These are phyloP conservation scores for Psidium friedrichsthalianum DNA, from an alignment of 345 rosid species.

Conservation along the genomic window DNA sequence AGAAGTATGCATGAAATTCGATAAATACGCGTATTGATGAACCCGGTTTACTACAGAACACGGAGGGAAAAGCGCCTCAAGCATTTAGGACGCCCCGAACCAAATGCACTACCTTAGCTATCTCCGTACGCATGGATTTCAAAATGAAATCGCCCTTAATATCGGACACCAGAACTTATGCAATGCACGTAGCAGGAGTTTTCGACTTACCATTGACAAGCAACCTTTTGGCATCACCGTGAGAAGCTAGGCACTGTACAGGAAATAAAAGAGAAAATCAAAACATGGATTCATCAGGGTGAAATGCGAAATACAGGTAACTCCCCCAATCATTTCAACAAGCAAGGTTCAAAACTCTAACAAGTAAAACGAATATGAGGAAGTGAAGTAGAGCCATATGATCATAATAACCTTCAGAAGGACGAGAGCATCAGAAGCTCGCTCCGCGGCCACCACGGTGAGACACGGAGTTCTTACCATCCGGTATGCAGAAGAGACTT, in stretches of 20 bases:
- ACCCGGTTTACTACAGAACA: not conserved
- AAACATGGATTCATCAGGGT: not conserved
- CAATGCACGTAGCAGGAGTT: not conserved
- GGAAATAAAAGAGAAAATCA: not conserved
- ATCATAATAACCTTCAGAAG: conserved; percentile 33
- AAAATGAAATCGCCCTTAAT: not conserved
- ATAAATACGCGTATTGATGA: not conserved
- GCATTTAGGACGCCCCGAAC: not conserved
- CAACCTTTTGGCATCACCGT: conserved; percentile 27
- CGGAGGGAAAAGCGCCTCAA: not conserved
- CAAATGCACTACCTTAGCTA: not conserved
- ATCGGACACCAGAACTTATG: not conserved
- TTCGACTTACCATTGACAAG: conserved; percentile 32
- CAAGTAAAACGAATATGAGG: not conserved
- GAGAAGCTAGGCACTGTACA: conserved; percentile 46
- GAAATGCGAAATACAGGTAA: not conserved
- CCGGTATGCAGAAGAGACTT: conserved; percentile 27
- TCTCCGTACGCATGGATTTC: not conserved
- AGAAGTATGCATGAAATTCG: not conserved
- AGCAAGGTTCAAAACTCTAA: not conserved
- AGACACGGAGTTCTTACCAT: conserved; percentile 13
- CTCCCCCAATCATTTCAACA: not conserved
- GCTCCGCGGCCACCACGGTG: conserved; percentile 6
- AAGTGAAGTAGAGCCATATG: not conserved
- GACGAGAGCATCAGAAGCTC: conserved; percentile 38